A percentile compares a stretch with the other conserved stretches of the same genome.
These are phyloP conservation scores for Kodamaea fukazawae DNA, from an alignment of 805 yeast species.

Conservation along the genomic window DNA sequence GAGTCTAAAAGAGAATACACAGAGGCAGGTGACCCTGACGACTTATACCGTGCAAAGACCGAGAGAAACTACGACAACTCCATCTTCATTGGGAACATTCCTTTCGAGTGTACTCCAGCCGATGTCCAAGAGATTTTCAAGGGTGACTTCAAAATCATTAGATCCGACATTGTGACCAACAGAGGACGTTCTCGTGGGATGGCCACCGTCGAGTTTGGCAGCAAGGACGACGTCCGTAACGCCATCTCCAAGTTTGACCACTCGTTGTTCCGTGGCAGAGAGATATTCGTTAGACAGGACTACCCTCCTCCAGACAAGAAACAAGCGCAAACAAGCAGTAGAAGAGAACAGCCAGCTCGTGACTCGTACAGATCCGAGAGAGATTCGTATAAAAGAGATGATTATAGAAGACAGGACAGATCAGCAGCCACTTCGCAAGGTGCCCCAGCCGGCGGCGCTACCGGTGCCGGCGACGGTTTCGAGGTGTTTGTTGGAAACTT, in stretches of 20 bases:
- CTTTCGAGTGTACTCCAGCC: conserved; percentile 58
- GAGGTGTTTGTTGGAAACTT: conserved; percentile 79
- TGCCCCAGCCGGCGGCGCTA: conserved; percentile 19
- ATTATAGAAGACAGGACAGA: conserved; percentile 14
- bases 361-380: conserved; percentile 17
- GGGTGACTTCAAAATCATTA: conserved; percentile 49
- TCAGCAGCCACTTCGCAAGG: neutral
- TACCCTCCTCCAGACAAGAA: conserved; percentile 69
- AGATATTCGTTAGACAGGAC: conserved; percentile 86
- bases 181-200: conserved; percentile 83
- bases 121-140: conserved; percentile 60
- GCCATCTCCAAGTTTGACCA: conserved; percentile 75
- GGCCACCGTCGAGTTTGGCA: conserved; percentile 85
- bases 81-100: conserved; percentile 70
- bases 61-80: conserved; percentile 66
- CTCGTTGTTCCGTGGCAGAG: conserved; percentile 64
- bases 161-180: conserved; percentile 79
- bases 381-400: conserved; percentile 20
- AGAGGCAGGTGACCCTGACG: conserved; percentile 34
- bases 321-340: conserved; percentile 15
- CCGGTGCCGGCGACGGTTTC: conserved; percentile 23
- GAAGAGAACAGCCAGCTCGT: conserved; percentile 8
- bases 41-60: conserved; percentile 30
- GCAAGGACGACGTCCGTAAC: conserved; percentile 58
- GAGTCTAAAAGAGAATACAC: conserved; percentile 21